Evolutionary conservation across 2,329 filamentous ascomycete genomes (phyloP).

Genomic region (Hymenoscyphus repandus): DNA sequence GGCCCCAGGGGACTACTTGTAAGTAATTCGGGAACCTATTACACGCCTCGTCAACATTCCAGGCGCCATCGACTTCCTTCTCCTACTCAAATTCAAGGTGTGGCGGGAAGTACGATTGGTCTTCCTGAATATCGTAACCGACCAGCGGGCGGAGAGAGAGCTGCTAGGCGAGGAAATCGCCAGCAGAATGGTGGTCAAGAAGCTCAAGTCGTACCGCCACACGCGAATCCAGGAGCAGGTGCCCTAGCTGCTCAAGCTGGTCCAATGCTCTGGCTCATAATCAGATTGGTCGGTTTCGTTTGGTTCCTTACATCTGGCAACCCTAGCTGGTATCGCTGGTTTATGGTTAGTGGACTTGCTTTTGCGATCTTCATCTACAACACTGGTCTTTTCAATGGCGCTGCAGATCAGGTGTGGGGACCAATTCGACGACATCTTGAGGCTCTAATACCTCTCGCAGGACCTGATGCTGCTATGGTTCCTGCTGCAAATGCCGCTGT

Average conservation of each 20-base stretch:
- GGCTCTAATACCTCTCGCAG: slow-evolving; percentile 50
- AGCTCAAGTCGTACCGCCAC: slow-evolving; percentile 15
- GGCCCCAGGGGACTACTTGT: slow-evolving; percentile 55
- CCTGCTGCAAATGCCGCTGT: slow-evolving; percentile 30
- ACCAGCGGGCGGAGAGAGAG: slow-evolving; percentile 12
- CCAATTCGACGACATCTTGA: slow-evolving; percentile 56
- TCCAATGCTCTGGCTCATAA: slow-evolving; percentile 58
- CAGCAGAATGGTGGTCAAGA: slow-evolving; percentile 10
- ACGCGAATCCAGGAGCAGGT: slow-evolving; percentile 27
- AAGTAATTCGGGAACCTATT: slow-evolving; percentile 48
- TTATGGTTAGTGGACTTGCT: slow-evolving; percentile 49
- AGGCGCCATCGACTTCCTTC: slow-evolving; percentile 13
- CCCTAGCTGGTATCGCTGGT: slow-evolving; percentile 54
- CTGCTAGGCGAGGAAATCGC: slow-evolving; percentile 13
- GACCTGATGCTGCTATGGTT: slow-evolving; percentile 31
- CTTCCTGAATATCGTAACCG: slow-evolving; percentile 26
- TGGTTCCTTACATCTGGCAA: slow-evolving; percentile 60
- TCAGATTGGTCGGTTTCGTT: slow-evolving; percentile 53
- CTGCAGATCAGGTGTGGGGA: slow-evolving; percentile 50
- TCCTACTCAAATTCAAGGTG: background rate
- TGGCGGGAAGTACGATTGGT: slow-evolving; percentile 10
- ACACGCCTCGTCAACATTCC: slow-evolving; percentile 37
- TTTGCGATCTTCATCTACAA: slow-evolving; percentile 53
- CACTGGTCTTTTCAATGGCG: slow-evolving; percentile 51
- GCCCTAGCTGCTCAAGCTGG: slow-evolving; percentile 36